phyloP scores from a whole-genome alignment of 2,329 filamentous ascomycete species.

The Diatrype stigma region DNA sequence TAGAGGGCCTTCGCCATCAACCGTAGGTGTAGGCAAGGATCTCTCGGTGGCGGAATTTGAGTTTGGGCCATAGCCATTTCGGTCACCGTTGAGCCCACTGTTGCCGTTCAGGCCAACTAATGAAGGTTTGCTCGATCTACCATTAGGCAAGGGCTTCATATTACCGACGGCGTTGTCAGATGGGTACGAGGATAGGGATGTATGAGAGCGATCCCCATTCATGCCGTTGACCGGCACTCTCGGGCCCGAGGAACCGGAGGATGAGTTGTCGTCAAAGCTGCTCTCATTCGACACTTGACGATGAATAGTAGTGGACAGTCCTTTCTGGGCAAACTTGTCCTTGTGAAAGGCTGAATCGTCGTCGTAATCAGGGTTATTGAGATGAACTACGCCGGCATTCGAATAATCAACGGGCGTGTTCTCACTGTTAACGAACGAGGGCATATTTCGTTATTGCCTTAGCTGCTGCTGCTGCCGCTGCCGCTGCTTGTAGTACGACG shows the following conservation, averaged over 20 bases:
- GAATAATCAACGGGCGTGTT: constrained; percentile 27
- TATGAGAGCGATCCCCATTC: background rate
- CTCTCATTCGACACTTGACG: constrained; percentile 36
- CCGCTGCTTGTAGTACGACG: too few relatives aligned
- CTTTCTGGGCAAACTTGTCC: constrained; percentile 30
- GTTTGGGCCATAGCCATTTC: too few relatives aligned
- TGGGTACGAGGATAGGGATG: constrained; percentile 13
- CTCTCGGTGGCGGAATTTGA: background rate
- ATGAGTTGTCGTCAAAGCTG: constrained; percentile 52
- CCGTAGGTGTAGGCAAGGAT: background rate
- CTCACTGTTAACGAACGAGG: constrained; percentile 49
- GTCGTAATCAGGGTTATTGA: constrained; percentile 25
- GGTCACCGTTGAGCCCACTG: background rate
- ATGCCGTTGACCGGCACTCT: constrained; percentile 39
- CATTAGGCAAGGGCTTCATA: constrained; percentile 58
- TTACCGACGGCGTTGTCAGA: constrained; percentile 40
- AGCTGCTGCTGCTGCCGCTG: too few relatives aligned
- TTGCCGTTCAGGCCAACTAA: constrained; percentile 22
- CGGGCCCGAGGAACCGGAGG: constrained; percentile 47
- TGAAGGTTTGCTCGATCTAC: constrained; percentile 37
- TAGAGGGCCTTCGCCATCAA: constrained; percentile 1
- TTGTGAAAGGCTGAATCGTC: constrained; percentile 23
- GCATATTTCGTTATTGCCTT: constrained; percentile 42
- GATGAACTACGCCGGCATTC: constrained; percentile 25
- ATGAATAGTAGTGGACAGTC: constrained; percentile 30